phyloP scores from a whole-genome alignment of 2,329 filamentous ascomycete species.

The Trichoderma simmonsii region DNA sequence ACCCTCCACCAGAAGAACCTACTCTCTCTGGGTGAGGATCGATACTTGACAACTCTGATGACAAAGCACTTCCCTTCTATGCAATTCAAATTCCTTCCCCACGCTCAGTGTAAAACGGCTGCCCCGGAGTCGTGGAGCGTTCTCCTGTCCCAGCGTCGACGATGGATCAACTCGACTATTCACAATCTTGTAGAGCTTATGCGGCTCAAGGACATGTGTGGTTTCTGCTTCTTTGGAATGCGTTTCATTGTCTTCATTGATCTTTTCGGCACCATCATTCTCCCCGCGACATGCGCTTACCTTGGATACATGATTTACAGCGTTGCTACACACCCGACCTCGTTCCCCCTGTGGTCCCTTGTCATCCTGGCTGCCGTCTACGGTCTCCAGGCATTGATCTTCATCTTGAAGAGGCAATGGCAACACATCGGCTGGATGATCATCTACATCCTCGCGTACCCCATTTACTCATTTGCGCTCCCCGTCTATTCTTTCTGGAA shows the following conservation, averaged over 20 bases:
- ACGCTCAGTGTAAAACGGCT: slow-evolving; percentile 89
- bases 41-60: slow-evolving; percentile 95
- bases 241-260: slow-evolving; percentile 94
- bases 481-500: slow-evolving; percentile 99
- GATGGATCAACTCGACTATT: slow-evolving; percentile 99
- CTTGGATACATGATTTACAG: slow-evolving; percentile 83
- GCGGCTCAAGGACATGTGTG: slow-evolving; percentile 88
- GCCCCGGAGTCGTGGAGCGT: slow-evolving; percentile 94
- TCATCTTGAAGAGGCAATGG: slow-evolving; percentile 96
- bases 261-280: slow-evolving; percentile 85
- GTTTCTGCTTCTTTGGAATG: slow-evolving; percentile 99
- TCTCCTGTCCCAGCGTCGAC: slow-evolving; percentile 91
- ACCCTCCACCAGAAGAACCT: slow-evolving; percentile 97
- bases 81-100: slow-evolving; percentile 93
- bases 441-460: slow-evolving; percentile 94
- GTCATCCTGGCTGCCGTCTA: slow-evolving; percentile 89
- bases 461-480: slow-evolving; percentile 86
- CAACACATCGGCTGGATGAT: slow-evolving; percentile 99
- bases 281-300: slow-evolving; percentile 85
- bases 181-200: slow-evolving; percentile 94
- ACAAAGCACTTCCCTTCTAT: slow-evolving; percentile 94
- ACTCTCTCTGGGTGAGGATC: slow-evolving; percentile 90
- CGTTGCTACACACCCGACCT: slow-evolving; percentile 64
- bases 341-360: slow-evolving; percentile 83
- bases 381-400: slow-evolving; percentile 92